Base-by-base conservation (phyloP, 441 rosid genomes). In the Populus hybrid region DNA sequence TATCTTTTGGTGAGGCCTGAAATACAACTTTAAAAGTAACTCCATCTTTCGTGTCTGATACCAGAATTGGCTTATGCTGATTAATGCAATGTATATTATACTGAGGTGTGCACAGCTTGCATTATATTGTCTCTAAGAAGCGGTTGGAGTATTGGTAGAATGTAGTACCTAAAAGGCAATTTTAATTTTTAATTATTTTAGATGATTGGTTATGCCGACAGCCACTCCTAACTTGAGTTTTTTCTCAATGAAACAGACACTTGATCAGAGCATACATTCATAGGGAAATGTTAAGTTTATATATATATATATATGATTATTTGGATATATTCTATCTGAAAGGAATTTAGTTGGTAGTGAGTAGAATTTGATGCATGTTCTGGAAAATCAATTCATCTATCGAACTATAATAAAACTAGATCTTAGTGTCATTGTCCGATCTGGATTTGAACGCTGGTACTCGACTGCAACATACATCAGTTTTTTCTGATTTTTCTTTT, bases 331-430 rank as follows among this genome's bases (percentile, higher is more conserved):
- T 61, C 35, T 73, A 10, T 26, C 36, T 24, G 61, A 12, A 63
- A 34, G 57, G 50, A 73, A 63, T 63, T 10, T 20, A 34, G 24
- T 73, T 53, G n/a, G 28, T 14, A 16, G 40, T 12, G 16, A 71
- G 46, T 71, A n/a, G 53, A 71, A 24, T 6, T 30, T 71, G 73
- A 30, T 38, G 73, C 59, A 73, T 73, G 46, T 30, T 30, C 32
- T 30, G 32, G 32, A 30, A 30, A 30, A 30, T 30, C 4, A 30
- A 30, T 30, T 30, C 32, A 30, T 53, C 0, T 53, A 53, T 53
- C 8, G 3, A 53, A 53, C 59, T 16, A 16, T 16, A 50, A 50
- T 50, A 50, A 50, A 50, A 50, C 61, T 53, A 16, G 61, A 53
- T 53, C 61, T 46, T 18, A 53, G 61, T 53, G 21, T 30, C 32